Percentiles rank a stretch among this genome's conserved stretches.
Evolutionary conservation across 306 rosid species (phyloP).

Genomic region (Fragaria nilgerrensis): DNA sequence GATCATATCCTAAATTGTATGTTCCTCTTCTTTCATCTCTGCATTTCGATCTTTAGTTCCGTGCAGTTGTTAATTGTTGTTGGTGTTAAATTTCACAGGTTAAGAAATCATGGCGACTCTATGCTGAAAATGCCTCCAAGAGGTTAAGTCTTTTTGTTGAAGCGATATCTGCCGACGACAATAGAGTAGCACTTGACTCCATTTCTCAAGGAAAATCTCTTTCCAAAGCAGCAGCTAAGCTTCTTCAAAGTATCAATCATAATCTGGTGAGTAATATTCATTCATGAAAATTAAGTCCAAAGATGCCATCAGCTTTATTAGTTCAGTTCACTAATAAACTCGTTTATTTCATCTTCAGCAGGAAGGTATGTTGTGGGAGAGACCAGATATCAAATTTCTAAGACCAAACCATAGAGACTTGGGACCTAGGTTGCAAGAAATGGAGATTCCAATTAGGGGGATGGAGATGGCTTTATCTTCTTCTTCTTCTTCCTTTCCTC

Average conservation of each 20-base stretch:
- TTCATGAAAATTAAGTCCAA: background rate
- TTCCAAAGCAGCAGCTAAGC: constrained; percentile 47
- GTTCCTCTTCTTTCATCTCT: background rate
- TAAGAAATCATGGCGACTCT: constrained; percentile 38
- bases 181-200: constrained; percentile 28
- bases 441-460: constrained; percentile 54
- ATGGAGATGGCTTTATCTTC: constrained; percentile 62
- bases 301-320: background rate
- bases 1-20: background rate
- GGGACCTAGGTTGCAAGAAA: constrained; percentile 41
- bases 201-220: constrained; percentile 47
- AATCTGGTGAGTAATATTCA: constrained; percentile 43
- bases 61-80: background rate
- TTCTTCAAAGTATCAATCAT: constrained; percentile 34
- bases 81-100: constrained; percentile 36
- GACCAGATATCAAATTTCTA: constrained; percentile 32
- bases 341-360: constrained; percentile 26
- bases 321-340: background rate
- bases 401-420: constrained; percentile 25
- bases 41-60: background rate
- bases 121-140: constrained; percentile 46
- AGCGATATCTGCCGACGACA: constrained; percentile 41
- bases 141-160: constrained; percentile 49
- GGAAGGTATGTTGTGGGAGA: constrained; percentile 74
- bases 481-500: constrained; percentile 36